These are phyloP conservation scores for Mycothermus thermophilus DNA, from an alignment of 495 filamentous ascomycete species.

Conservation along the genomic window DNA sequence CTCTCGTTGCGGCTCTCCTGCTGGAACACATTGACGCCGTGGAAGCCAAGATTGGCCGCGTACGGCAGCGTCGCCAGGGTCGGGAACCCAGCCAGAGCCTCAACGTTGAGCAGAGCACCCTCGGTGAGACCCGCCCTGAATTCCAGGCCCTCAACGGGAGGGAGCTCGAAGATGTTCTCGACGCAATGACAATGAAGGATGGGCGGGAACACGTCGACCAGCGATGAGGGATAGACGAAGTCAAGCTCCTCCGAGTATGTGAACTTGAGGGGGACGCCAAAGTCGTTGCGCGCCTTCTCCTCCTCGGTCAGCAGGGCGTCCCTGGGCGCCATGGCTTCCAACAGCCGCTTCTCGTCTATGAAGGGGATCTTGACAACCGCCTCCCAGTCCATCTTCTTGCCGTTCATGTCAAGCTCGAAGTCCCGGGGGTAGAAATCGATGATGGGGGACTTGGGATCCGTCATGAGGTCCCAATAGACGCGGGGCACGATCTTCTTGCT, in stretches of 20 bases:
- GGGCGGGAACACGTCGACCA: conserved; percentile 85
- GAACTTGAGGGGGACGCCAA: conserved; percentile 87
- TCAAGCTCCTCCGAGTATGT: conserved; percentile 64
- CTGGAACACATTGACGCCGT: conserved; percentile 92
- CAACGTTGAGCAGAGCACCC: conserved; percentile 68
- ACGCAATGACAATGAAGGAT: conserved; percentile 77
- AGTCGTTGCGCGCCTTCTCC: conserved; percentile 72
- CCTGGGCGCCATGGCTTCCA: conserved; percentile 72
- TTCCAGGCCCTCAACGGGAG: conserved; percentile 79
- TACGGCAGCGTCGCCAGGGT: conserved; percentile 73
- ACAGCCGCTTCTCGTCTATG: conserved; percentile 77
- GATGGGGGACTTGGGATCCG: conserved; percentile 77
- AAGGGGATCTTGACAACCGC: conserved; percentile 98
- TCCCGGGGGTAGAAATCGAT: conserved; percentile 97
- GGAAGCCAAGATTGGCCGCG: conserved; percentile 66
- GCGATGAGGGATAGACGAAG: conserved; percentile 69
- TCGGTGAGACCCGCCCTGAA: conserved; percentile 73
- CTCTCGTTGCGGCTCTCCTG: conserved; percentile 94
- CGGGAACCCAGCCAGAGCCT: conserved; percentile 85
- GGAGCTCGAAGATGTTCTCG: conserved; percentile 89
- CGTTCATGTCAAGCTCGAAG: conserved; percentile 98
- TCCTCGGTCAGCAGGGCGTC: conserved; percentile 60
- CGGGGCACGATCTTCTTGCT: conserved; percentile 89
- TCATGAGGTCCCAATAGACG: conserved; percentile 89
- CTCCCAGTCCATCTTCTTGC: conserved; percentile 99